A percentile compares a stretch with the other conserved stretches of the same genome.
Evolutionary conservation across 192 early-diverging fungal species (phyloP).

Genomic region (Chytriomyces sp.): DNA sequence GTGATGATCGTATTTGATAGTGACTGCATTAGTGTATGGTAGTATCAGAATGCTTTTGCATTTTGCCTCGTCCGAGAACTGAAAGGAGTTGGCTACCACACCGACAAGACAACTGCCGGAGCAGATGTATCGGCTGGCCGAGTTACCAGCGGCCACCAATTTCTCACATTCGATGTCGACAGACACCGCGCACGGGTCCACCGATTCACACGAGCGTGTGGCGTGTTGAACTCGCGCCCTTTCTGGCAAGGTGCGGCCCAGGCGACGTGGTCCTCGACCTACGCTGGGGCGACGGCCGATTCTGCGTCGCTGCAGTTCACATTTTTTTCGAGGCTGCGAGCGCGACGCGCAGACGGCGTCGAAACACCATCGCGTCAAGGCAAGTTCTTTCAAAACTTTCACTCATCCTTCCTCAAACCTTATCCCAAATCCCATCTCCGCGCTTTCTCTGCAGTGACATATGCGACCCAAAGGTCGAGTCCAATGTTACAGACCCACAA

Average conservation of each 20-base stretch:
- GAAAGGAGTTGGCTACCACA: not conserved
- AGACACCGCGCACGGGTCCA: constrained; percentile 54
- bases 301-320: constrained; percentile 52
- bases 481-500: too few relatives aligned
- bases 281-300: constrained; percentile 64
- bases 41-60: too few relatives aligned
- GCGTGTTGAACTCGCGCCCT: constrained; percentile 50
- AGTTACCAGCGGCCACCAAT: constrained; percentile 29
- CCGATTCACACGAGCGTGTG: constrained; percentile 59
- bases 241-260: constrained; percentile 44
- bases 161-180: constrained; percentile 60
- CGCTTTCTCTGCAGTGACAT: too few relatives aligned
- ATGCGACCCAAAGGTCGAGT: too few relatives aligned
- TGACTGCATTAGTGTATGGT: too few relatives aligned
- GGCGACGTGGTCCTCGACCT: constrained; percentile 55
- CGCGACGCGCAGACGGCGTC: constrained; percentile 58
- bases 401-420: too few relatives aligned
- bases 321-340: constrained; percentile 39
- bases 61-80: too few relatives aligned
- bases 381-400: too few relatives aligned
- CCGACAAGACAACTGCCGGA: not conserved
- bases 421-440: too few relatives aligned
- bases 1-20: too few relatives aligned
- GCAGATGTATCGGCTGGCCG: not conserved
- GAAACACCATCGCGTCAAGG: too few relatives aligned